These are phyloP conservation scores for Stephanodiscus minutulus DNA, from an alignment of 108 stramenopile species.

Conservation along the genomic window DNA sequence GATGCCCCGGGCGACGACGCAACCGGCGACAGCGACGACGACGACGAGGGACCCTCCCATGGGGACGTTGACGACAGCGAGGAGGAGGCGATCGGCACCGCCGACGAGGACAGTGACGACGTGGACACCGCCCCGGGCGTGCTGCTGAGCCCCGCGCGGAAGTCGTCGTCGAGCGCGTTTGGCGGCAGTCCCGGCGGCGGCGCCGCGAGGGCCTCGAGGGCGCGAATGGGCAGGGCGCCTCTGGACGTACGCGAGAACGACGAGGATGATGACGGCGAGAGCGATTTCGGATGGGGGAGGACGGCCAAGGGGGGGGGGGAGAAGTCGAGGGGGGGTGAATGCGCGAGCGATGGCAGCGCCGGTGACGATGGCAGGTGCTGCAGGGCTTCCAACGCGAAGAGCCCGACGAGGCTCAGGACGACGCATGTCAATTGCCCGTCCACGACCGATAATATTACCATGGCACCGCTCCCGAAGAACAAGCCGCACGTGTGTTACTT, in stretches of 20 bases:
- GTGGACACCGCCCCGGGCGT: constrained; percentile 33
- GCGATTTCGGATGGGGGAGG: constrained; percentile 4
- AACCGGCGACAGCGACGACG: constrained; percentile 19
- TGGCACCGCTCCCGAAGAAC: constrained; percentile 49
- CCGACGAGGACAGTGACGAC: constrained; percentile 36
- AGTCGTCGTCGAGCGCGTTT: constrained; percentile 6
- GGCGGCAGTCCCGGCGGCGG: constrained; percentile 30
- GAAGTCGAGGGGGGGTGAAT: constrained; percentile 9
- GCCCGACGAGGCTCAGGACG: constrained; percentile 40
- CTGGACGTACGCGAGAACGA: constrained; percentile 46
- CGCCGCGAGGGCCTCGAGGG: constrained; percentile 12
- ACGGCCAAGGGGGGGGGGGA: background rate
- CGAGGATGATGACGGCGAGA: constrained; percentile 33
- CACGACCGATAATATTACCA: constrained; percentile 68
- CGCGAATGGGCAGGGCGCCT: constrained; percentile 29
- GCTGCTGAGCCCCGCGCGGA: constrained; percentile 30
- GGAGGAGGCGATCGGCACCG: constrained; percentile 43
- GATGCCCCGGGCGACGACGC: constrained; percentile 18
- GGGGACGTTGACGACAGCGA: constrained; percentile 21
- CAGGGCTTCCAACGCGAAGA: constrained; percentile 6
- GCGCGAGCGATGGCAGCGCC: constrained; percentile 16
- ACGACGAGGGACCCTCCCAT: constrained; percentile 14
- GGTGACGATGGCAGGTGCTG: background rate
- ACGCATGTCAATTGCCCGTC: constrained; percentile 55
- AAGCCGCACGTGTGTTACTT: constrained; percentile 72